A percentile compares a stretch with the other conserved stretches of the same genome.
These are phyloP conservation scores for Coelastrella sp. DNA, from an alignment of 139 green algal species.

Conservation along the genomic window DNA sequence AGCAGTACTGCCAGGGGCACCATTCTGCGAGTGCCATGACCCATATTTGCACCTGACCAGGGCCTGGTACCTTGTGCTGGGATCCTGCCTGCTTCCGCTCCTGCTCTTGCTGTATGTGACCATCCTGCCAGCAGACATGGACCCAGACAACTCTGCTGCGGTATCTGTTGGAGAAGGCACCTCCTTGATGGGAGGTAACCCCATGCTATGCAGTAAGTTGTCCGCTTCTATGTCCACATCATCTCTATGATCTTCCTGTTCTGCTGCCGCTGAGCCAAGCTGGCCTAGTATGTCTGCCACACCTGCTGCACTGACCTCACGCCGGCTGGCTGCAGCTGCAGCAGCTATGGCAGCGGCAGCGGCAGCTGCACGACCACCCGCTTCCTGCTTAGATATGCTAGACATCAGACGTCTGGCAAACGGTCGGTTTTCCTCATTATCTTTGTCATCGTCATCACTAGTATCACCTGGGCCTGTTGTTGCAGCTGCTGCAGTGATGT, in stretches of 20 bases:
- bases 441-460: conserved; percentile 10
- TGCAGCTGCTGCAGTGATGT: conserved; percentile 13
- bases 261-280: neutral
- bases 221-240: conserved; percentile 59
- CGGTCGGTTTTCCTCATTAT: too few species aligned
- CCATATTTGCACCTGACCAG: conserved; percentile 16
- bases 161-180: conserved; percentile 9
- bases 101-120: neutral
- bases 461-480: too few species aligned
- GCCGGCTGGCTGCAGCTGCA: conserved; percentile 14
- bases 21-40: neutral
- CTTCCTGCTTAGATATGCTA: neutral
- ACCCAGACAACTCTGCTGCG: neutral
- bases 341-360: neutral
- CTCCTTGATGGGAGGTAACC: conserved; percentile 35
- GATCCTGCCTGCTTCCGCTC: neutral
- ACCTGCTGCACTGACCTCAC: neutral
- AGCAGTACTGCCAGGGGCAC: neutral
- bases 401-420: neutral
- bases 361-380: neutral
- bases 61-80: conserved; percentile 18
- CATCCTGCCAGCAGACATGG: neutral
- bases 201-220: conserved; percentile 57
- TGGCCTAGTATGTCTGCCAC: conserved; percentile 19
- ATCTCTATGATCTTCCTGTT: conserved; percentile 3